phyloP scores from a whole-genome alignment of 345 rosid species.

The Euphorbia tirucalli region DNA sequence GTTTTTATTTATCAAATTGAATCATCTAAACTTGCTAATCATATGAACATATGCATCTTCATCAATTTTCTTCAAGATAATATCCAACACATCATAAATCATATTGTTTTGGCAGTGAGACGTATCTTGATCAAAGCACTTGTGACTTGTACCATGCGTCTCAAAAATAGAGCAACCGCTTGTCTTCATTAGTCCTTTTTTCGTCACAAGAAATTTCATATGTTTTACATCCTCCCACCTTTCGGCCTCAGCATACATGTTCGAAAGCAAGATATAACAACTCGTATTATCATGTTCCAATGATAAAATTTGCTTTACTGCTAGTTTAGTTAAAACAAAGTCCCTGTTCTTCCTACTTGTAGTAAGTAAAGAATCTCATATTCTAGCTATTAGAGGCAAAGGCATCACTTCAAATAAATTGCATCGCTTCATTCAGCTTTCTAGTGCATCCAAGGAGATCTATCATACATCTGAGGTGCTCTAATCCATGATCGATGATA shows the following conservation, averaged over 20 bases:
- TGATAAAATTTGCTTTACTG: conserved; percentile 38
- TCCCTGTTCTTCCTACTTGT: conserved; percentile 60
- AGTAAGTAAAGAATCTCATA: conserved; percentile 76
- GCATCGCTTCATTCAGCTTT: conserved; percentile 47
- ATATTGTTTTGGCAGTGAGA: conserved; percentile 31
- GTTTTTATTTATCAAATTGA: conserved; percentile 29
- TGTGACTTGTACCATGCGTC: conserved; percentile 32
- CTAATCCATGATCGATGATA: conserved; percentile 64
- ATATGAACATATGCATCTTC: conserved; percentile 34
- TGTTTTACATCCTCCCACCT: conserved; percentile 60
- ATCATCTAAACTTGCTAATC: conserved; percentile 39
- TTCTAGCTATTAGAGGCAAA: conserved; percentile 54
- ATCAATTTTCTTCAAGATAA: conserved; percentile 39
- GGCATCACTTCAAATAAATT: conserved; percentile 60
- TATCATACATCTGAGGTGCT: conserved; percentile 69
- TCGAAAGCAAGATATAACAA: conserved; percentile 63
- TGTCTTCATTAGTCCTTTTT: conserved; percentile 50
- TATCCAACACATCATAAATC: conserved; percentile 49
- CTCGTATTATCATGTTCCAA: conserved; percentile 69
- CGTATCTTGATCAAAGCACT: conserved; percentile 51
- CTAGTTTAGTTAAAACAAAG: conserved; percentile 56
- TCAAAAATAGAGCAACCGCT: conserved; percentile 40
- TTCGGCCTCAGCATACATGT: conserved; percentile 76
- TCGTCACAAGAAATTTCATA: conserved; percentile 51
- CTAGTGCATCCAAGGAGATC: conserved; percentile 71